Conservation (phyloP, 106 monocot species). For the Cymbidium sinense region DNA sequence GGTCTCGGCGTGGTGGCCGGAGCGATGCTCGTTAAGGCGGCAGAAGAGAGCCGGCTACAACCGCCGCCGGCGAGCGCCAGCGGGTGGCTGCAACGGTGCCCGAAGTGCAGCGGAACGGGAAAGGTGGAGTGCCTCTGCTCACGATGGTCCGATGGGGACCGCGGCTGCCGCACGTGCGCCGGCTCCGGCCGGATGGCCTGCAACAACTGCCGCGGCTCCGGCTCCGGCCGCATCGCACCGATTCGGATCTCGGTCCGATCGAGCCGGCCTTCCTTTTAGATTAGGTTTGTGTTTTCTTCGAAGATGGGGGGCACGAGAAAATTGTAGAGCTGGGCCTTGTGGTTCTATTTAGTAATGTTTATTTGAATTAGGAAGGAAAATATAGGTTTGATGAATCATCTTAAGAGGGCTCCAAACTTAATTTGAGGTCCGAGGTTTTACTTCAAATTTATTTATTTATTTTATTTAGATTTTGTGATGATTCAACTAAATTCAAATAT, state of each 20-base stretch:
- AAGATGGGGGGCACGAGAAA: too few relatives aligned
- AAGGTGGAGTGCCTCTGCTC: slow-evolving; percentile 65
- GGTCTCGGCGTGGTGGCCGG: slow-evolving; percentile 19
- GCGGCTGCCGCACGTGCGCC: slow-evolving; percentile 77
- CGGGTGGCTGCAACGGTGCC: slow-evolving; percentile 36
- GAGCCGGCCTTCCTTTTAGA: slow-evolving; percentile 4
- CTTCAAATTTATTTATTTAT: too few relatives aligned
- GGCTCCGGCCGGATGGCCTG: slow-evolving; percentile 78
- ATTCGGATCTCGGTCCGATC: slow-evolving; percentile 35
- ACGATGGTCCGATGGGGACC: slow-evolving; percentile 86
- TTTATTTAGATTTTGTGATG: too few relatives aligned
- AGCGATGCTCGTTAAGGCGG: slow-evolving; percentile 18
- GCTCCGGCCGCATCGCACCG: slow-evolving; percentile 57
- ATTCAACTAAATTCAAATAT: too few relatives aligned
- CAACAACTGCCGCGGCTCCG: slow-evolving; percentile 73
- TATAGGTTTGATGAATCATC: too few relatives aligned
- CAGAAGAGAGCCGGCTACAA: neutral
- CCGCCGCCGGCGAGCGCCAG: slow-evolving; percentile 3
- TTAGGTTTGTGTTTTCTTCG: too few relatives aligned
- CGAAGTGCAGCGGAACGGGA: slow-evolving; percentile 71
- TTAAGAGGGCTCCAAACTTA: too few relatives aligned
- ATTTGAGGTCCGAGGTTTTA: too few relatives aligned
- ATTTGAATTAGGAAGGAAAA: too few relatives aligned
- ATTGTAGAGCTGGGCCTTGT: too few relatives aligned
- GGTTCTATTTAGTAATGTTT: too few relatives aligned